These are phyloP conservation scores for Allium fistulosum DNA, from an alignment of 106 monocot genomes.

Conservation along the genomic window DNA sequence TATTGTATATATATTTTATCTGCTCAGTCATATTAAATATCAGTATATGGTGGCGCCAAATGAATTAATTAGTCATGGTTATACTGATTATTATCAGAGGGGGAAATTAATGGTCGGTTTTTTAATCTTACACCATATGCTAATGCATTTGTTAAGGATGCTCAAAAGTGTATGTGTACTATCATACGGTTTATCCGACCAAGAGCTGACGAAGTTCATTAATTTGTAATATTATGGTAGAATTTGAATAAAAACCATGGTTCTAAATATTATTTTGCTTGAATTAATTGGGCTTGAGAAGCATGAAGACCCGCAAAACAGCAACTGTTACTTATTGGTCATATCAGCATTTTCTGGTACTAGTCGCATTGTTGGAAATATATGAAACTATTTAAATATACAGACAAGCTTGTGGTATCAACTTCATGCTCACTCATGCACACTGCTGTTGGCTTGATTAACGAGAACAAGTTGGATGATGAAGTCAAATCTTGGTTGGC, in stretches of 20 bases:
- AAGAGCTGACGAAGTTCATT: too few relatives aligned
- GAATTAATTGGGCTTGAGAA: too few relatives aligned
- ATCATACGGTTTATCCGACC: too few relatives aligned
- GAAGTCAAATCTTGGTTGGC: constrained; percentile 16
- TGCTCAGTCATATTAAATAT: too few relatives aligned
- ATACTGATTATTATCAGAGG: too few relatives aligned
- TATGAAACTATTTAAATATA: neutral
- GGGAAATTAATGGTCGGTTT: too few relatives aligned
- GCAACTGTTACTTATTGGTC: neutral
- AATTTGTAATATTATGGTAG: neutral
- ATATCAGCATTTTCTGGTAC: neutral
- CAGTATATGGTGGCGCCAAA: neutral
- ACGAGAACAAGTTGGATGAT: constrained; percentile 14
- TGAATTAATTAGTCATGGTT: neutral
- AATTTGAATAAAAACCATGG: neutral
- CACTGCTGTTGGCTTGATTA: constrained; percentile 16
- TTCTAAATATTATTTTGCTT: neutral
- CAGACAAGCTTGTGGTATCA: constrained; percentile 15
- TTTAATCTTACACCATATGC: too few relatives aligned
- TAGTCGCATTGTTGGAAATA: neutral
- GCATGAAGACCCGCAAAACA: too few relatives aligned
- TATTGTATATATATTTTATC: too few relatives aligned
- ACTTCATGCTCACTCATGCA: constrained; percentile 16
- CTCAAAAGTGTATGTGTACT: too few relatives aligned
- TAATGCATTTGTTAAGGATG: too few relatives aligned